Base-by-base conservation (phyloP, 352 stramenopile genomes). In the Phytopythium cucurbitacearum region DNA sequence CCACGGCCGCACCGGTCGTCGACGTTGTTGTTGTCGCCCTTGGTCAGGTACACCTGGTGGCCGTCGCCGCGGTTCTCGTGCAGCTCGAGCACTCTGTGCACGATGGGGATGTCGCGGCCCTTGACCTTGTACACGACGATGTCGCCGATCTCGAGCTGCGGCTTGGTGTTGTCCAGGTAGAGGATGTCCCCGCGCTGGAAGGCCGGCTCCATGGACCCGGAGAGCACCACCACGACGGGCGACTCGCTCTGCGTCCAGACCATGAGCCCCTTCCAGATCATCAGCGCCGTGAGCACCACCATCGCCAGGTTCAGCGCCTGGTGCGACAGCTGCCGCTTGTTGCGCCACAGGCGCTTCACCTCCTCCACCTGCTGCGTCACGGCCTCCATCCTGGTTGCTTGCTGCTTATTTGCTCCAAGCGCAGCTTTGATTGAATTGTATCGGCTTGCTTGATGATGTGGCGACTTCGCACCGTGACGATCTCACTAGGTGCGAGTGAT, bases 211-310 rank as follows among this genome's bases (percentile, higher is more conserved):
- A 99, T 99, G 41, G 88, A 98, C 46, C 96, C 96, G 50, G 86
- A 96, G 59, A 99, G 86, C 40, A 99, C 97, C n/a, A 99, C 97
- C 0, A 99, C 97, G 28, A 99, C 96, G 7, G 97, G 97, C 52
- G 80, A 97, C 85, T 99, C 97, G 52, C 88, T 97, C 73, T 98
- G 93, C 38, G 97, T 99, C 50, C 96, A 86, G 51, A 97, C 89
- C 94, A 99, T 99, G 50, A 99, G 82, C 39, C 85, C 93, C 65
- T 99, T 99, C 97, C 97, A 99, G 66, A 99, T 99, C 96, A 99
- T 99, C 40, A 99, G 76, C 41, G 97, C 97, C 41, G 87, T 98
- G 62, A 99, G 96, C 55, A 99, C 94, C 65, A 99, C 98, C 94
- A 99, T 98, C 50, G 94, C 94, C 52, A 99, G 80, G 76, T 99